phyloP scores from a whole-genome alignment of 805 yeast species.

The Yarrowia sp. region DNA sequence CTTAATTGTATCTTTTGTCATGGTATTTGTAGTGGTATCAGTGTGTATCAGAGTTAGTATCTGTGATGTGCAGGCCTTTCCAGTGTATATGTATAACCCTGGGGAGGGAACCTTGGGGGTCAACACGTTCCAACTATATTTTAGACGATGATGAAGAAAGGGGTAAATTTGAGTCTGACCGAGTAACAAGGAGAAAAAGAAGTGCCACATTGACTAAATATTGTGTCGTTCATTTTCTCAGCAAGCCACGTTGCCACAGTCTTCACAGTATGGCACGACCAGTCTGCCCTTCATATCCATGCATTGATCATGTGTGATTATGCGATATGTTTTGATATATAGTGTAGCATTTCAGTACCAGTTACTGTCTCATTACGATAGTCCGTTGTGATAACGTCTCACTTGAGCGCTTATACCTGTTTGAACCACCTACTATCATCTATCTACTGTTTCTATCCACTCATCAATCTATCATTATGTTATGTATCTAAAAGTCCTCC shows the following conservation, averaged over 20 bases:
- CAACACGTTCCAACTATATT: conserved; percentile 1
- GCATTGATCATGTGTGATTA: conserved; percentile 1
- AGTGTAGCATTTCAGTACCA: too few relatives aligned
- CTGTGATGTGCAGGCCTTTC: background rate
- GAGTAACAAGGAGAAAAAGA: background rate
- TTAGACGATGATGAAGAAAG: background rate
- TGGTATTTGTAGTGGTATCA: background rate
- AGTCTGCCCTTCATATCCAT: too few relatives aligned
- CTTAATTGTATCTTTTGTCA: conserved; percentile 1
- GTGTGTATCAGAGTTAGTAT: background rate
- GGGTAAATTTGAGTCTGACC: conserved; percentile 2
- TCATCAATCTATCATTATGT: conserved; percentile 11
- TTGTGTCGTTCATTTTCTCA: too few relatives aligned
- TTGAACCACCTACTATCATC: background rate
- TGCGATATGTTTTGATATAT: background rate
- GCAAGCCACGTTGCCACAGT: background rate
- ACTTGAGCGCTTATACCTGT: too few relatives aligned
- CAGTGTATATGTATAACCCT: background rate
- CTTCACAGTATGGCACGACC: too few relatives aligned
- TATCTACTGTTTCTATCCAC: background rate
- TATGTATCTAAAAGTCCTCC: conserved; percentile 21
- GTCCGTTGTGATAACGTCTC: too few relatives aligned
- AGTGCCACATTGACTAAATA: too few relatives aligned
- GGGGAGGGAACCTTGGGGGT: conserved; percentile 15
- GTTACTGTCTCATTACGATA: too few relatives aligned